Conservation (phyloP, 148 eudicot genomes). For the Arctostaphylos glauca region DNA sequence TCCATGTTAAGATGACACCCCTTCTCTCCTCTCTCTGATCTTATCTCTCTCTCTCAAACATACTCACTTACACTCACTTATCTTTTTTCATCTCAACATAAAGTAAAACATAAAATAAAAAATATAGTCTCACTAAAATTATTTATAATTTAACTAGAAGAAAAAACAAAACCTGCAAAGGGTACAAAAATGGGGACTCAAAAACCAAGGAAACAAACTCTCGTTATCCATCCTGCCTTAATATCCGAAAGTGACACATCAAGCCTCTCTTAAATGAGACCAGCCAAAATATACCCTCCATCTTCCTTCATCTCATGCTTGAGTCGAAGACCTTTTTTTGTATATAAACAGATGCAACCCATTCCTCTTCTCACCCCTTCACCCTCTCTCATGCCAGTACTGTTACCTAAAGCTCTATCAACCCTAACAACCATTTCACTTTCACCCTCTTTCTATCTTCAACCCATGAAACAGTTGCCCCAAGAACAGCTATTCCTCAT, state of each 20-base stretch:
- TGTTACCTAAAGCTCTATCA: slow-evolving; percentile 21
- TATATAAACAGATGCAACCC: slow-evolving; percentile 25
- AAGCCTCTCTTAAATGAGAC: slow-evolving; percentile 31
- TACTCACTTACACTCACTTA: too few relatives aligned
- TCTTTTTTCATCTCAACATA: too few relatives aligned
- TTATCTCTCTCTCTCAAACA: too few relatives aligned
- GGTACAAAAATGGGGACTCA: slow-evolving; percentile 14
- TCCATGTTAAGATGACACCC: too few relatives aligned
- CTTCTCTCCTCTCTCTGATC: too few relatives aligned
- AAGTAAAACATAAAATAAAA: too few relatives aligned
- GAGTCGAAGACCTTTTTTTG: not conserved
- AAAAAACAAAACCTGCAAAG: not conserved
- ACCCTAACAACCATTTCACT: slow-evolving; percentile 27
- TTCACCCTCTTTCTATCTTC: not conserved
- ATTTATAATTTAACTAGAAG: too few relatives aligned
- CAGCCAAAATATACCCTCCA: slow-evolving; percentile 37
- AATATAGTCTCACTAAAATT: too few relatives aligned
- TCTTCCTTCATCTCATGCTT: slow-evolving; percentile 15
- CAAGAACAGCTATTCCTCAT: slow-evolving; percentile 4
- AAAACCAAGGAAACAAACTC: slow-evolving; percentile 53
- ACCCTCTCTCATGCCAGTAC: slow-evolving; percentile 8
- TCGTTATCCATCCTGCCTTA: slow-evolving; percentile 43
- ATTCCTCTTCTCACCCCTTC: not conserved
- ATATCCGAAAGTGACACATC: slow-evolving; percentile 55
- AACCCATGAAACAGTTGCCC: slow-evolving; percentile 12